Percentiles rank a stretch among this genome's conserved stretches.
Conservation (phyloP, 2,329 filamentous ascomycete genomes). For the Aspergillus amoenus region DNA sequence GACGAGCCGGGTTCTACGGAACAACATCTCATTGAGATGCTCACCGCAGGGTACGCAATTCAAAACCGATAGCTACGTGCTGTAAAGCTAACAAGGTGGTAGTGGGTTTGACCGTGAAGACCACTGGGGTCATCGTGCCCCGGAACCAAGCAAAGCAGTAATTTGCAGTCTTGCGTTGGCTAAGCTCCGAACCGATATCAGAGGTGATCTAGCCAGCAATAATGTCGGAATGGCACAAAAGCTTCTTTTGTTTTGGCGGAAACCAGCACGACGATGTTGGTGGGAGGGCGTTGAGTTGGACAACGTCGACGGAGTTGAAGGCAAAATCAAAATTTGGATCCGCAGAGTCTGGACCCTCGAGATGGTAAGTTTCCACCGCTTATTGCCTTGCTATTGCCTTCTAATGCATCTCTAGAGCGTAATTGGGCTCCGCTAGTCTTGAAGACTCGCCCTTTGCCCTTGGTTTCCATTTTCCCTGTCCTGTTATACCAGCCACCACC, state of each 20-base stretch:
- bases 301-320: constrained; percentile 84
- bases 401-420: constrained; percentile 61
- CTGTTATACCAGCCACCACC: constrained; percentile 19
- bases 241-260: constrained; percentile 94
- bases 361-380: constrained; percentile 60
- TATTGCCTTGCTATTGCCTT: background rate
- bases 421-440: constrained; percentile 67
- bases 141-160: constrained; percentile 96
- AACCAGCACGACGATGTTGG: constrained; percentile 94
- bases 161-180: constrained; percentile 95
- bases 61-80: background rate
- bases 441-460: constrained; percentile 8
- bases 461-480: constrained; percentile 22
- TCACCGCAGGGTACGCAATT: constrained; percentile 86
- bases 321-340: constrained; percentile 97
- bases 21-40: constrained; percentile 97
- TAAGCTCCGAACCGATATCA: constrained; percentile 86
- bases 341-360: constrained; percentile 96
- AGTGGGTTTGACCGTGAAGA: constrained; percentile 98
- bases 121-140: constrained; percentile 92
- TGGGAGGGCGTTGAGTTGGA: constrained; percentile 97
- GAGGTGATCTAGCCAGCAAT: constrained; percentile 69
- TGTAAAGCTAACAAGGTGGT: constrained; percentile 16
- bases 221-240: constrained; percentile 98
- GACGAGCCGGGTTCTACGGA: constrained; percentile 96